Base-by-base conservation (phyloP, 2,329 filamentous ascomycete species). In the Fusarium sp. region DNA sequence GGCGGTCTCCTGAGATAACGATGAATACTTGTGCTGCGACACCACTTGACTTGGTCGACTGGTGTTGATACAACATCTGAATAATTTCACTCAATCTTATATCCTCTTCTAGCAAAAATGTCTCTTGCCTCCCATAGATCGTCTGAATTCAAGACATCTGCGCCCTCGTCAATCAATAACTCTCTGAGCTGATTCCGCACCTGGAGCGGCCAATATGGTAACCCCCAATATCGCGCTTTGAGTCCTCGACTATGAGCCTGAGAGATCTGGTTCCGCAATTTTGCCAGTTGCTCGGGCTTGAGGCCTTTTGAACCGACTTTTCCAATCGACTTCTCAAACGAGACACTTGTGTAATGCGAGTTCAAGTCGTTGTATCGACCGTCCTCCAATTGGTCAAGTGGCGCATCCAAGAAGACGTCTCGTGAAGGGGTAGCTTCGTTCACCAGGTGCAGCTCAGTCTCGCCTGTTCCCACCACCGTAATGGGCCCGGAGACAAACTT, bases 401-500 rank as follows among this genome's bases (percentile, higher is more conserved):
- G 90, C 1, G 90, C 90, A 70, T 92, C 91, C 74, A 89, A 90
- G 78, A 91, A 91, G 58, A 88, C 81, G 76, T 92, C 88, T 30
- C 88, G 82, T 66, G 46, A 65, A 11, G 65, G 67, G 43, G 71
- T 76, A 18, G 58, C 54, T 38, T 72, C 69, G 32, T 70, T 67
- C 24, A 69, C 70, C 41, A 60, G 63, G 18, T 45, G 58, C 40
- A 69, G 49, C 22, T 62, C 45, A 18, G 72, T 68, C 18, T 68
- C 87, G 15, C 92, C 91, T 2, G 90, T 92, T 3, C 86, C 90
- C 3, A 94, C 89, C 3, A 93, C 86, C 0, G 91, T 93, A 38
- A 94, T 79, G 1, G 89, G 88, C 2, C 90, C 82, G 24, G 80
- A 75, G 40, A 86, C 77, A 4, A 91, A 75, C 18, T 80, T 75